Conservation (phyloP, 2,329 filamentous ascomycete genomes). For the Hortaea werneckii region DNA sequence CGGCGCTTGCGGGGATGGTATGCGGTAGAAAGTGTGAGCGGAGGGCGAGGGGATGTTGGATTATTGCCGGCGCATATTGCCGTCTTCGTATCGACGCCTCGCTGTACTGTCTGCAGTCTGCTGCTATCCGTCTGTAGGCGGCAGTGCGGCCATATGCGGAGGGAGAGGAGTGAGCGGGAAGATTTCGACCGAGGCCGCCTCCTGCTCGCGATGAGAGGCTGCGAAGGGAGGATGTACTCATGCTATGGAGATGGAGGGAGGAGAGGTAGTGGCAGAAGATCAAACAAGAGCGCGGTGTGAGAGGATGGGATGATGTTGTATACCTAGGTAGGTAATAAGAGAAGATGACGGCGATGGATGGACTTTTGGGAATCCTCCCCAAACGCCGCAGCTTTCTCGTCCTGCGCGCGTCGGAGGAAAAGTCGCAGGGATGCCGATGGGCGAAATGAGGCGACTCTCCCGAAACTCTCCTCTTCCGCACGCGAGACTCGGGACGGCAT, state of each 20-base stretch:
- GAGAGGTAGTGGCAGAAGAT: background rate
- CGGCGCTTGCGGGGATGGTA: conserved; percentile 33
- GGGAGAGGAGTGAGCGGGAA: conserved; percentile 25
- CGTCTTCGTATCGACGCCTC: conserved; percentile 19
- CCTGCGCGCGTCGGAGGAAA: too few species aligned
- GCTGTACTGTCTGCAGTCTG: conserved; percentile 16
- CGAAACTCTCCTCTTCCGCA: conserved; percentile 6
- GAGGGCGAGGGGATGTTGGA: conserved; percentile 27
- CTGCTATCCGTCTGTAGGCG: conserved; percentile 38
- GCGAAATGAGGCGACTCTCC: background rate
- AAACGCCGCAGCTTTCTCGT: background rate
- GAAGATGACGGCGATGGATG: too few species aligned
- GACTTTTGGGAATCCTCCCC: background rate
- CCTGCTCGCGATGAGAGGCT: conserved; percentile 32
- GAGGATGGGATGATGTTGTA: background rate
- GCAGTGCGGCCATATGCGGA: conserved; percentile 36
- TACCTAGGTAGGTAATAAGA: background rate
- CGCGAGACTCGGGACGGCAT: background rate
- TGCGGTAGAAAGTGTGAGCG: conserved; percentile 35
- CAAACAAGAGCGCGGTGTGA: conserved; percentile 1
- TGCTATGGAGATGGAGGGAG: conserved; percentile 25
- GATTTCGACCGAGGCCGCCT: conserved; percentile 27
- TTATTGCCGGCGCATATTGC: conserved; percentile 12
- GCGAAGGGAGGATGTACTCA: conserved; percentile 34
- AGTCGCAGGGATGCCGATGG: too few species aligned